Percentiles rank a stretch among this genome's conserved stretches.
phyloP scores from a whole-genome alignment of 73 alveolate genomes.

The Halteria grandinella region DNA sequence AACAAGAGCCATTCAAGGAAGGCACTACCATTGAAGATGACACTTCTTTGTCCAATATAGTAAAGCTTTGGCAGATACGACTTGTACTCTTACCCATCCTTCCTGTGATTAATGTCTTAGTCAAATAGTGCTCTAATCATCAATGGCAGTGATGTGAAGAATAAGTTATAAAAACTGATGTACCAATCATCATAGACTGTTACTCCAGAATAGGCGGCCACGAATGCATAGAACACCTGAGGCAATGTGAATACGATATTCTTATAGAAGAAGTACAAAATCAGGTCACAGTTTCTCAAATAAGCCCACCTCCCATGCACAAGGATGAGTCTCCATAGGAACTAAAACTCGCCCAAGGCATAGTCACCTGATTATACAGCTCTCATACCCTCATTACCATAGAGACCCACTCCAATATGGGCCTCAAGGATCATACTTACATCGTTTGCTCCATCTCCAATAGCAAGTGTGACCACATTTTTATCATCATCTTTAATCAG shows the following conservation, averaged over 20 bases:
- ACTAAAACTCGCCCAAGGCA: slow-evolving; percentile 93
- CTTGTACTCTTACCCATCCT: slow-evolving; percentile 52
- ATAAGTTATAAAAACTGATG: slow-evolving; percentile 92
- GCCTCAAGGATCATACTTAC: slow-evolving; percentile 93
- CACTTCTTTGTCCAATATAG: slow-evolving; percentile 71
- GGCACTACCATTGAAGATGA: slow-evolving; percentile 67
- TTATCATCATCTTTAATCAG: slow-evolving; percentile 81
- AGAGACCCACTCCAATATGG: slow-evolving; percentile 92
- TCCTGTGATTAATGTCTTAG: slow-evolving; percentile 81
- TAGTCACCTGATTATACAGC: slow-evolving; percentile 94
- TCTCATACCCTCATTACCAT: slow-evolving; percentile 97
- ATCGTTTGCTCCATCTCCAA: slow-evolving; percentile 97
- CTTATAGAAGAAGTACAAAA: slow-evolving; percentile 92
- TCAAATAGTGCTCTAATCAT: slow-evolving; percentile 90
- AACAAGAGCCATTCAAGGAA: slow-evolving; percentile 66
- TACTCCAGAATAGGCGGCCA: slow-evolving; percentile 71
- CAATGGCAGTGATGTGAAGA: slow-evolving; percentile 96
- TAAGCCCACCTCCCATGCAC: slow-evolving; percentile 93
- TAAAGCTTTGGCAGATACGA: slow-evolving; percentile 65
- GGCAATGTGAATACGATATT: slow-evolving; percentile 94
- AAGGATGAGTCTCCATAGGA: slow-evolving; percentile 84
- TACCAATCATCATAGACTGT: slow-evolving; percentile 73
- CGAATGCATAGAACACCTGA: slow-evolving; percentile 77
- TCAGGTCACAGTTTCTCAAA: slow-evolving; percentile 86
- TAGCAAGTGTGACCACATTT: slow-evolving; percentile 73